These are phyloP conservation scores for Backusella tarrabulga DNA, from an alignment of 192 early-diverging fungal genomes.

Conservation along the genomic window DNA sequence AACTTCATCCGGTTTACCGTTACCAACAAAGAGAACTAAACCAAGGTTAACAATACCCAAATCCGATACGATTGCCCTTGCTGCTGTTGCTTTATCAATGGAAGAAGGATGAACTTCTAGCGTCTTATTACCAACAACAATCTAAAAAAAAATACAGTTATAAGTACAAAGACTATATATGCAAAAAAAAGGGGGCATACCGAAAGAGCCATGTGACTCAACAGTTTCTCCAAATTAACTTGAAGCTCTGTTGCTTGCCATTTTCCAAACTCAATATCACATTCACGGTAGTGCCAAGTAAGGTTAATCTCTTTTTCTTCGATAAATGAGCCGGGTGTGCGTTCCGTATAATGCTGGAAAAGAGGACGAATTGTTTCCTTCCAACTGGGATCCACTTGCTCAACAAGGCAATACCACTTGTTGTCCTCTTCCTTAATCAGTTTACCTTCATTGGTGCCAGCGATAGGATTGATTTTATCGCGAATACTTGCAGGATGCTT, in stretches of 20 bases:
- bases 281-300: constrained; percentile 98
- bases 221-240: constrained; percentile 93
- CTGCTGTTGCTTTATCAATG: constrained; percentile 91
- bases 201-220: constrained; percentile 90
- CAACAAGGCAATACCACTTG: constrained; percentile 87
- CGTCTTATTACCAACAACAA: constrained; percentile 95
- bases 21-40: constrained; percentile 86
- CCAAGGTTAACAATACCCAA: constrained; percentile 51
- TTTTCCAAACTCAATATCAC: constrained; percentile 90
- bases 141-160: constrained; percentile 42
- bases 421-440: constrained; percentile 56
- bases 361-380: constrained; percentile 88
- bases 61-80: constrained; percentile 85
- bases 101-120: constrained; percentile 91
- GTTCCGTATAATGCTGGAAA: constrained; percentile 96
- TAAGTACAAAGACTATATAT: not conserved
- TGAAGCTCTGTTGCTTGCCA: constrained; percentile 99
- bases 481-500: constrained; percentile 78
- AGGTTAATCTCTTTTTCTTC: constrained; percentile 99
- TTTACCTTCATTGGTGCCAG: constrained; percentile 46
- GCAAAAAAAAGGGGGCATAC: constrained; percentile 29
- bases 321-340: constrained; percentile 96
- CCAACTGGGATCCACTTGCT: constrained; percentile 90
- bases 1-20: constrained; percentile 96
- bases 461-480: constrained; percentile 50